Evolutionary conservation across 306 rosid genomes (phyloP), one percentile per base, ranked within the genome.

Genomic region (Casuarina glauca): DNA sequence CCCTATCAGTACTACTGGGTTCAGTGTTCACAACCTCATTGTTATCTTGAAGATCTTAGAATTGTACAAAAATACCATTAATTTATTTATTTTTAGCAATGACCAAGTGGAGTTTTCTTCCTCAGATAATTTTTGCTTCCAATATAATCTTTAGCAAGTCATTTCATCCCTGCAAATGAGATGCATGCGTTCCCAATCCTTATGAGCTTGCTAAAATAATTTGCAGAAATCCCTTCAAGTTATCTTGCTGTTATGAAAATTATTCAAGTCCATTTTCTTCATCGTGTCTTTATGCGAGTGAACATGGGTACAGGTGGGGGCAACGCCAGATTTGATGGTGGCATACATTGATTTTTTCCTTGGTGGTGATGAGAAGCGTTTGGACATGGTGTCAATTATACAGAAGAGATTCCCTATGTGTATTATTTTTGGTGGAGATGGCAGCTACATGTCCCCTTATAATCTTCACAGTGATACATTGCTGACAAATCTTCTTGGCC

Each of bases 341-440:
- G 95, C 98, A 46, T 89, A 89, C 76, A 95, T 95, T 77, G 98
- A 95, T 85, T 95, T 95, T 91, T 95, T 89, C 83, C 97, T 95
- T 62, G 98, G 98, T 52, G 98, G 98, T 81, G 98, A 95, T 73
- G 98, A 95, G 88, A 95, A 95, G 89, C 92, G 97, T 53, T 79
- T 87, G 63, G 98, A 95, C 78, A 89, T 91, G 83, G 98, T 95
- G 12, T 89, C 98, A 70, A 92, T 95, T 80, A 95, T 95, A 83
- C 91, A 91, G 81, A 92, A 95, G 84, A 92, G 98, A 83, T 95
- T 90, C 72, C 98, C 98, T 48, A 92, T 95, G 98, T 95, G 97
- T 90, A 88, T 95, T 77, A 83, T 95, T 78, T 95, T 95, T 89
- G 98, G 98, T 81, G 98, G 98, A 75, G 84, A 91, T 84, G 98